Percentiles rank a stretch among this genome's conserved stretches.
These are phyloP conservation scores for Ceratobasidium sp. DNA, from an alignment of 1,284 basidiomycete species.

Conservation along the genomic window DNA sequence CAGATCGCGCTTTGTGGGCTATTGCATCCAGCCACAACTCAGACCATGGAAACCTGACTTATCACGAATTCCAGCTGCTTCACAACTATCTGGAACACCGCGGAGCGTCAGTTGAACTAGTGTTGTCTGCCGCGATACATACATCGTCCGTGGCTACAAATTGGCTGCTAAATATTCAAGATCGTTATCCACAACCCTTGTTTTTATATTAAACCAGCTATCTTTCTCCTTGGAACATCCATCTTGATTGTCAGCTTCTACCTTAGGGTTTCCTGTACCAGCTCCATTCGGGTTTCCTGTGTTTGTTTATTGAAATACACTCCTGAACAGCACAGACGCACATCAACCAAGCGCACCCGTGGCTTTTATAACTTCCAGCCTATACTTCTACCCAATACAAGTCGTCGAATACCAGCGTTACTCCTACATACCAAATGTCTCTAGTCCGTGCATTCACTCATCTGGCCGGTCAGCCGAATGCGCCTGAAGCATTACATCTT, in stretches of 20 bases:
- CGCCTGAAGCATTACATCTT: slow-evolving; percentile 66
- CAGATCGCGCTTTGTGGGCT: not conserved
- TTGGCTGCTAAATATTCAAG: too few species aligned
- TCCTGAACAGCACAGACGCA: not conserved
- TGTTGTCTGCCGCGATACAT: not conserved
- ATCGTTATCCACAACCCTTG: too few species aligned
- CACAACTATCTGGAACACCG: not conserved
- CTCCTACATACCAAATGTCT: slow-evolving; percentile 45
- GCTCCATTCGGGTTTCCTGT: not conserved
- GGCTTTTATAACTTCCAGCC: too few species aligned
- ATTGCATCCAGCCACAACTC: too few species aligned
- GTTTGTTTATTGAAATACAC: not conserved
- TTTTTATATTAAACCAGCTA: too few species aligned
- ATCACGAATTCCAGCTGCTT: not conserved
- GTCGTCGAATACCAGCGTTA: not conserved
- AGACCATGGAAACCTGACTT: too few species aligned
- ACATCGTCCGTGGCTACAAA: not conserved
- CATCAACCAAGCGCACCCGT: too few species aligned
- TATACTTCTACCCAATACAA: not conserved
- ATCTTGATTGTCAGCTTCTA: not conserved
- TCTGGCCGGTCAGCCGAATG: slow-evolving; percentile 66
- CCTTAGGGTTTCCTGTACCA: not conserved
- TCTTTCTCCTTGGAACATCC: too few species aligned
- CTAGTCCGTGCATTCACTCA: slow-evolving; percentile 61
- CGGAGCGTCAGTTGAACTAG: too few species aligned